Evolutionary conservation across 768 basidiomycete species (phyloP).

Genomic region (Tubosaeta sp.): DNA sequence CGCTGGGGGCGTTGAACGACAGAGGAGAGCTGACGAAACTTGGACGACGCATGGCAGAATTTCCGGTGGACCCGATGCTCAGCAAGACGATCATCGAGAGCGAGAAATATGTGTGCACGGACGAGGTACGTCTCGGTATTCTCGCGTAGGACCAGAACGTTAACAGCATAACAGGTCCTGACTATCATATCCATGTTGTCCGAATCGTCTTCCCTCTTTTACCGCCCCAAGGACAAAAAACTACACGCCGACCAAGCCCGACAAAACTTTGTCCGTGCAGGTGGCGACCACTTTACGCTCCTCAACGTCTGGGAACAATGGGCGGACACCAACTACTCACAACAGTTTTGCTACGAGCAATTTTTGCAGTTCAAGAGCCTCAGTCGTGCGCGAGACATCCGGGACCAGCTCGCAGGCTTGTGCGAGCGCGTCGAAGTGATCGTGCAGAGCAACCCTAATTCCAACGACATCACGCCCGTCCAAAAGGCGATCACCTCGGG

Average conservation of each 20-base stretch:
- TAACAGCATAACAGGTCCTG: conserved; percentile 54
- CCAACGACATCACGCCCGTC: conserved; percentile 87
- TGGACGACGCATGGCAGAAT: conserved; percentile 96
- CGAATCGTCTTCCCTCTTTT: conserved; percentile 92
- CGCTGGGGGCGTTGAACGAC: conserved; percentile 93
- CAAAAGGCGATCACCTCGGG: conserved; percentile 95
- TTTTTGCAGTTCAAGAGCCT: conserved; percentile 95
- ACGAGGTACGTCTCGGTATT: conserved; percentile 58
- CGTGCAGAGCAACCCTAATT: conserved; percentile 81
- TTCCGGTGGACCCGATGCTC: conserved; percentile 97
- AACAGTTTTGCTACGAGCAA: conserved; percentile 95
- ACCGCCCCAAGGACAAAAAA: conserved; percentile 98
- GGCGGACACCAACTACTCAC: conserved; percentile 96
- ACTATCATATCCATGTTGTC: conserved; percentile 98
- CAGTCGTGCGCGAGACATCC: conserved; percentile 91
- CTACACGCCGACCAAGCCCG: conserved; percentile 96
- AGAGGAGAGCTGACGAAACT: conserved; percentile 96
- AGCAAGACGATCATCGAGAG: conserved; percentile 95
- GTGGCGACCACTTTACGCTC: conserved; percentile 97
- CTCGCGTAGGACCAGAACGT: neutral
- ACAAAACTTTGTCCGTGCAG: conserved; percentile 92
- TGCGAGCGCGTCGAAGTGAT: conserved; percentile 98
- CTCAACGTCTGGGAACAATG: conserved; percentile 99
- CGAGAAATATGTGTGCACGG: conserved; percentile 90
- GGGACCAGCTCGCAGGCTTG: conserved; percentile 89